These are phyloP conservation scores for Lecanicillium sp. DNA, from an alignment of 2,329 filamentous ascomycete genomes.

Conservation along the genomic window DNA sequence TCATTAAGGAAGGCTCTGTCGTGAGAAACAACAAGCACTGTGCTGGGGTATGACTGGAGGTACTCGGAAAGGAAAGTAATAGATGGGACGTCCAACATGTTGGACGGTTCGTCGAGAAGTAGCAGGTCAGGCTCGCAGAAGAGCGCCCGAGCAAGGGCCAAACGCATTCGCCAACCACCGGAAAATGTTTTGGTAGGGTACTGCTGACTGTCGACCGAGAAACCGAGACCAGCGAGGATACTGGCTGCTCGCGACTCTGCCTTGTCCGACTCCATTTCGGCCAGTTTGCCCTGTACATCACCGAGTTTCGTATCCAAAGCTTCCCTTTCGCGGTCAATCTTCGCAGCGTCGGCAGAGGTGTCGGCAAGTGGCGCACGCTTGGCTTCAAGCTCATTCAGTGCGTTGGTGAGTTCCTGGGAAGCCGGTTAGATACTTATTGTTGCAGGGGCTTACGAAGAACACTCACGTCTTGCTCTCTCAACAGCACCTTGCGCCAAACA, in stretches of 20 bases:
- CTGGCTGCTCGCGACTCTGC: constrained; percentile 91
- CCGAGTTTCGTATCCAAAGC: constrained; percentile 83
- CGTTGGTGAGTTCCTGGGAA: constrained; percentile 62
- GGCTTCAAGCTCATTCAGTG: constrained; percentile 68
- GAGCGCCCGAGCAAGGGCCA: constrained; percentile 86
- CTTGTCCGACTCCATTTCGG: constrained; percentile 99
- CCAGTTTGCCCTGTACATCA: constrained; percentile 83
- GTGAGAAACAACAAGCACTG: constrained; percentile 93
- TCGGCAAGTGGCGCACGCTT: constrained; percentile 77
- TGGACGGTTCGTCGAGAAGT: constrained; percentile 96
- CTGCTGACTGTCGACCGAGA: constrained; percentile 87
- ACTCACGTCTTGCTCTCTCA: constrained; percentile 76
- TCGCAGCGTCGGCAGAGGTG: constrained; percentile 80
- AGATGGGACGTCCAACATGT: constrained; percentile 99
- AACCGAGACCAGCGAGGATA: constrained; percentile 93
- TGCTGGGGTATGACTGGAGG: constrained; percentile 87
- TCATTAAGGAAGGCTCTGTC: constrained; percentile 98
- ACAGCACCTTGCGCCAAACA: constrained; percentile 93
- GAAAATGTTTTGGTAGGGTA: constrained; percentile 96
- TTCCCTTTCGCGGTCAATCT: constrained; percentile 79
- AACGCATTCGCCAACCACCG: constrained; percentile 98
- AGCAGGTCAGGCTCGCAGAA: constrained; percentile 97
- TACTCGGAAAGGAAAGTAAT: constrained; percentile 98
- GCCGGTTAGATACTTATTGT: constrained; percentile 1
- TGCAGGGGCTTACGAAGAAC: not conserved